Conservation (phyloP, 2,329 filamentous ascomycete genomes). For the Dactylellina cionopaga region DNA sequence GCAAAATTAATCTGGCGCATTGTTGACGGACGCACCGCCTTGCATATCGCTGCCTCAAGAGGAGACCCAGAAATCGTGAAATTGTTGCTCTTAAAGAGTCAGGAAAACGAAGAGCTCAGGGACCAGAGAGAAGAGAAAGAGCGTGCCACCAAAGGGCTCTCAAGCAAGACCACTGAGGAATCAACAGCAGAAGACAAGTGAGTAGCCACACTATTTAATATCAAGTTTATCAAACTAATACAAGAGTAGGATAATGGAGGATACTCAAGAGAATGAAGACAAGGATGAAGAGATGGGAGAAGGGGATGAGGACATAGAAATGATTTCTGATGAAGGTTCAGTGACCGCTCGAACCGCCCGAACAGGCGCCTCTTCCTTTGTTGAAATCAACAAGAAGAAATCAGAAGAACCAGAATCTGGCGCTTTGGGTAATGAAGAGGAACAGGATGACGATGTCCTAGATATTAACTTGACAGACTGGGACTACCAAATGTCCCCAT, state of each 20-base stretch:
- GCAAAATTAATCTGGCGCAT: conserved; percentile 78
- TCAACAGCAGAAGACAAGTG: conserved; percentile 50
- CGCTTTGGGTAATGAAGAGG: conserved; percentile 64
- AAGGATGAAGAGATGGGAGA: conserved; percentile 60
- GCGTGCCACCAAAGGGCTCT: conserved; percentile 56
- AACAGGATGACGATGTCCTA: conserved; percentile 79
- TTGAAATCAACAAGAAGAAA: conserved; percentile 59
- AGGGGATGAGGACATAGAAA: conserved; percentile 64
- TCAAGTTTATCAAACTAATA: background rate
- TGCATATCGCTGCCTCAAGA: conserved; percentile 81
- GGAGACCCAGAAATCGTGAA: conserved; percentile 76
- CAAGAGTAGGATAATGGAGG: conserved; percentile 35
- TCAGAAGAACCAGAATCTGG: conserved; percentile 62
- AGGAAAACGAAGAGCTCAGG: conserved; percentile 75
- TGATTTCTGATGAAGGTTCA: conserved; percentile 59
- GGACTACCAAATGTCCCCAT: conserved; percentile 69
- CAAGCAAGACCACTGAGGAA: conserved; percentile 56
- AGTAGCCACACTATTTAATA: background rate
- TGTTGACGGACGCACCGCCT: conserved; percentile 80
- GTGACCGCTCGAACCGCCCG: conserved; percentile 29
- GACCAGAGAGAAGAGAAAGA: conserved; percentile 68
- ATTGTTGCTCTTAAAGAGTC: conserved; percentile 77
- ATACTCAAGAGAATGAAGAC: conserved; percentile 57
- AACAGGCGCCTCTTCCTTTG: conserved; percentile 41
- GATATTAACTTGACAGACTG: conserved; percentile 81